Percentiles rank a stretch among this genome's conserved stretches.
phyloP scores from a whole-genome alignment of 2,329 filamentous ascomycete species.

The Trichoderma lentiforme region DNA sequence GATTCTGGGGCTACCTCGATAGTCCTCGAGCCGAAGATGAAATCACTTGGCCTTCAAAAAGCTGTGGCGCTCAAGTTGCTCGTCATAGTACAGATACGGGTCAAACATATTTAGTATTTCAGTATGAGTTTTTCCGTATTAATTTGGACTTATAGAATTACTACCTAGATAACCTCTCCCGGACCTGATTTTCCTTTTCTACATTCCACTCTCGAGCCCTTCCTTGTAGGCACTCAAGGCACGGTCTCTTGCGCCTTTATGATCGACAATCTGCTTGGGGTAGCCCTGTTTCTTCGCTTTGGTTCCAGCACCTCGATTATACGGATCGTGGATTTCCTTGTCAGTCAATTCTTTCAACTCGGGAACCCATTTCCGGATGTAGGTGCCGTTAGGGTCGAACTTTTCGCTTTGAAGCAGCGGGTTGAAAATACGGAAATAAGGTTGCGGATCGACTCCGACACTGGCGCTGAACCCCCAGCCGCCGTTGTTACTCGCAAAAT shows the following conservation, averaged over 20 bases:
- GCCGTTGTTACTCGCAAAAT: constrained; percentile 74
- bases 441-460: constrained; percentile 78
- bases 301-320: constrained; percentile 58
- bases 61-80: constrained; percentile 53
- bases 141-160: neutral
- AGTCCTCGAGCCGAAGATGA: constrained; percentile 58
- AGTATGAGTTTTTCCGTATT: constrained; percentile 11
- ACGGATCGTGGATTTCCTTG: constrained; percentile 78
- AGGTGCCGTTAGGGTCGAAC: constrained; percentile 74
- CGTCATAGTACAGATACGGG: constrained; percentile 66
- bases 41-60: constrained; percentile 57
- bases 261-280: constrained; percentile 70
- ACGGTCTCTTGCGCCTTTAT: constrained; percentile 64
- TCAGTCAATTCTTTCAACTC: constrained; percentile 64
- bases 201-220: constrained; percentile 32
- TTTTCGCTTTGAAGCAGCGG: constrained; percentile 80
- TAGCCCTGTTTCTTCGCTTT: constrained; percentile 67
- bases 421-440: constrained; percentile 90
- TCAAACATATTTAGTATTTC: constrained; percentile 44
- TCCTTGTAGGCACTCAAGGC: constrained; percentile 69
- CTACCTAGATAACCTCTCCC: neutral
- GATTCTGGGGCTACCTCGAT: constrained; percentile 56
- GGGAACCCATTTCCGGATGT: constrained; percentile 78
- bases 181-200: neutral
- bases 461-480: constrained; percentile 58